Evolutionary conservation across 495 filamentous ascomycete genomes (phyloP), one percentile per base, ranked within the genome.

Genomic region (Astrothelium macrocarpum): DNA sequence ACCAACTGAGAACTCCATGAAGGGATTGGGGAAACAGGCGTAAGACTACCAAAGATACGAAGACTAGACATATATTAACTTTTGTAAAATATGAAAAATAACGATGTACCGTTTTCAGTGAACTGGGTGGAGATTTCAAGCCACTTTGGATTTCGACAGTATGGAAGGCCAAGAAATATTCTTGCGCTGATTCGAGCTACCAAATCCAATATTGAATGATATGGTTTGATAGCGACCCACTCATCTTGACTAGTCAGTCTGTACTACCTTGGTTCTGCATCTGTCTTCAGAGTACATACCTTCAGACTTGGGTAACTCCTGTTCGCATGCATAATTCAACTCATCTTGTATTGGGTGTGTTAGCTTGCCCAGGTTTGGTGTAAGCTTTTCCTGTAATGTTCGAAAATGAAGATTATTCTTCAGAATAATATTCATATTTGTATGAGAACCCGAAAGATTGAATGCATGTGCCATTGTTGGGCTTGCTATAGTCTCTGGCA

Each of bases 391-490:
- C 16, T 26, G 31, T 42, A 53, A 42, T 31, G 26, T 29, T 2
- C 5, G 5, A 7, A 26, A 7, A 34, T 42, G 32, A 18, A 67
- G 45, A 28, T 61, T 61, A 16, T 42, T 64, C 14, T 64, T 61
- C 14, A 64, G 32, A n/a, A 64, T 61, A 46, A 67, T 61, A 20
- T 64, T 61, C 29, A 64, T 60, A 25, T 60, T 64, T 16, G 49
- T 56, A 16, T 26, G 16, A 2, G n/a, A 26, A 2, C 49, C 49
- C 10, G 4, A 16, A 7, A 66, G 60, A 45, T 62, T 62, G 31
- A 36, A 59, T 1, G 45, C 45, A 53, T 62, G 59, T 12, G 64
- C 64, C 1, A 25, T 43, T 2, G 45, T 66, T 12, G 64, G 60
- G 10, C 32, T 59, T 16, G 64, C 64, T 32, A 58, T 39, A 16